Evolutionary conservation across 139 green algal species (phyloP).

Genomic region (Picochlorum sp.): DNA sequence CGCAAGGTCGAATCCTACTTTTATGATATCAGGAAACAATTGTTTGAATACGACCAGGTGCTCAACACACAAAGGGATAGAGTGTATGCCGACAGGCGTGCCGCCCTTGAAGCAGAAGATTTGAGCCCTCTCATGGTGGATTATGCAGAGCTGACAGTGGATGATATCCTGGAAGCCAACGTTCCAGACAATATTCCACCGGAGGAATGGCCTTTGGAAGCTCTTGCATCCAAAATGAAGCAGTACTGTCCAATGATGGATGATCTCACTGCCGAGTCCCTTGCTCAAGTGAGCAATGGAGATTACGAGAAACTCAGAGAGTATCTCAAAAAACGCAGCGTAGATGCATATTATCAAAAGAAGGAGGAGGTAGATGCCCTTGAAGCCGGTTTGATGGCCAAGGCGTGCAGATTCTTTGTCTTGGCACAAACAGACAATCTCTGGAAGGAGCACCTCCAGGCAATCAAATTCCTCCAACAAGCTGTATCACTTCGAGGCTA

Average conservation of each 20-base stretch:
- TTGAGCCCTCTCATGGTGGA: conserved; percentile 76
- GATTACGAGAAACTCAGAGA: conserved; percentile 63
- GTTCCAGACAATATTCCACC: conserved; percentile 51
- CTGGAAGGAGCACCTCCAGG: conserved; percentile 97
- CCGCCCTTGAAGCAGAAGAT: conserved; percentile 60
- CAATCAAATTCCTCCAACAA: conserved; percentile 97
- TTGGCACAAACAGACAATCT: conserved; percentile 90
- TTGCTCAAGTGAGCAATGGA: conserved; percentile 20
- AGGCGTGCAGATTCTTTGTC: conserved; percentile 92
- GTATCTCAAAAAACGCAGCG: conserved; percentile 49
- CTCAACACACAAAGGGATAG: conserved; percentile 95
- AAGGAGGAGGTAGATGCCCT: conserved; percentile 59
- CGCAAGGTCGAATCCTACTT: conserved; percentile 97
- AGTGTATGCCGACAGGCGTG: conserved; percentile 80
- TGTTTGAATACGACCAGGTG: conserved; percentile 97
- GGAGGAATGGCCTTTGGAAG: conserved; percentile 76
- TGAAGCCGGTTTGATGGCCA: conserved; percentile 64
- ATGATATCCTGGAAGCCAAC: conserved; percentile 98
- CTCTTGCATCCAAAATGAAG: conserved; percentile 78
- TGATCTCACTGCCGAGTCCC: conserved; percentile 44
- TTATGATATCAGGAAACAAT: conserved; percentile 94
- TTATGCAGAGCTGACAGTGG: conserved; percentile 88
- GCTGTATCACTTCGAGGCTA: conserved; percentile 86
- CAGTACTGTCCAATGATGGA: conserved; percentile 92
- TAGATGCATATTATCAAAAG: conserved; percentile 74